Evolutionary conservation across 352 stramenopile species (phyloP), one percentile per base, ranked within the genome.

Genomic region (Phytophthora citricola): DNA sequence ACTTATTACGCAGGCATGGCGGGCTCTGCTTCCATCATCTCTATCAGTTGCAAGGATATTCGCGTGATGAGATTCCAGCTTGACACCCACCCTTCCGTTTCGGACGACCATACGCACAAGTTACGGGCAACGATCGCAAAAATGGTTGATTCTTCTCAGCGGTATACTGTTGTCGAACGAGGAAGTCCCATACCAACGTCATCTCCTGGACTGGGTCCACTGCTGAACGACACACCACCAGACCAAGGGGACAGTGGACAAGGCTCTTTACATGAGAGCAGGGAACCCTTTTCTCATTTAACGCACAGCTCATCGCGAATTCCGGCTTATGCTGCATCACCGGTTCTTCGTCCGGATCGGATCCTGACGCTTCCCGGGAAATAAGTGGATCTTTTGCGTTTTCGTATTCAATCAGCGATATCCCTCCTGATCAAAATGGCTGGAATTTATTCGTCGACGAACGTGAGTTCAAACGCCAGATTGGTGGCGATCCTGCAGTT

Each of bases 41-140:
- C 78, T 2, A 74, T 95, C 17, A 79, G 63, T n/a, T 95, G 85
- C 71, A 95, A 95, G 53, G 87, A 95, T 59, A 75, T 92, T 4
- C 81, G 87, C 3, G 61, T 79, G 22, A 80, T 95, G 75, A 76
- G 82, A 32, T 73, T 95, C 44, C 82, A 94, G 45, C 32, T 94
- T 11, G 81, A 90, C 24, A 84, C 73, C 0, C 50, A 73, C 2
- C 69, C 75, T 5, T 69, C 71, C 14, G 62, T 82, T n/a, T 81
- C 79, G 2, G 81, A 94, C 40, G 85, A 92, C 22, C 63, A 62
- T 24, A 65, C 69, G 5, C 76, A 90, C 47, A 68, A 63, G 40
- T 53, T 95, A 3, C 68, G 79, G 32, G 46, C 69, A 24, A 69
- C 75, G 4, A 90, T 95, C 36, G 73, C 57, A 32, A 76, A 81